phyloP scores from a whole-genome alignment of 2,329 filamentous ascomycete species.

The Ophiostoma sp. region DNA sequence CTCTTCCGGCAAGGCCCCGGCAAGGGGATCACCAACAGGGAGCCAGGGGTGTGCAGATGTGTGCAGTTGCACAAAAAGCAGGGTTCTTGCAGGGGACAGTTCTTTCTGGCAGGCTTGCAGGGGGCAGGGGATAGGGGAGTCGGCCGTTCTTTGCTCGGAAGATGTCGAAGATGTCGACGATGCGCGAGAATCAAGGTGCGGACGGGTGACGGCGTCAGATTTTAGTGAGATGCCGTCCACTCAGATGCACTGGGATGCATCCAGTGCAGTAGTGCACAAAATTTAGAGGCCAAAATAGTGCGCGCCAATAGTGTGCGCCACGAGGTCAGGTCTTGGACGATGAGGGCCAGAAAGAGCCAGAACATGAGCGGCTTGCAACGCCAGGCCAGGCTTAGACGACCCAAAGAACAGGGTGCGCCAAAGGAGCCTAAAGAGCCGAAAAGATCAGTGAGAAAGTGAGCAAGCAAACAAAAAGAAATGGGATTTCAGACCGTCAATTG shows the following conservation, averaged over 20 bases:
- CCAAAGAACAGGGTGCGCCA: too few relatives aligned
- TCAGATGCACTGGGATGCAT: not conserved
- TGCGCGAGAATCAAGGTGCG: not conserved
- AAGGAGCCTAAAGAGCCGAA: not conserved
- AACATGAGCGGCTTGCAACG: not conserved
- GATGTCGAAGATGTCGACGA: not conserved
- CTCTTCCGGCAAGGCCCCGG: not conserved
- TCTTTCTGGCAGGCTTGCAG: not conserved
- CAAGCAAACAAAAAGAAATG: not conserved
- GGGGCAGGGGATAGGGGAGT: constrained; percentile 2
- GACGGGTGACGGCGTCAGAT: not conserved
- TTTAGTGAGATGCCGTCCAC: not conserved
- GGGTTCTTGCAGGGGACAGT: not conserved
- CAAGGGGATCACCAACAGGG: constrained; percentile 6
- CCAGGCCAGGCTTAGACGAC: too few relatives aligned
- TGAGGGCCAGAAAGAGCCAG: not conserved
- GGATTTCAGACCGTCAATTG: not conserved
- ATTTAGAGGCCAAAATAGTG: not conserved
- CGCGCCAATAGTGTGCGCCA: not conserved
- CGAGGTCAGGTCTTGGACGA: not conserved
- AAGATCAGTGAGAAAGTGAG: not conserved
- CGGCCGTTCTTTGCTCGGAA: not conserved
- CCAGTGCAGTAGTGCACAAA: not conserved
- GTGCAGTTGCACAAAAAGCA: not conserved
- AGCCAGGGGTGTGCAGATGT: not conserved